These are phyloP conservation scores for Backusella macrospora DNA, from an alignment of 192 early-diverging fungal species.

Conservation along the genomic window DNA sequence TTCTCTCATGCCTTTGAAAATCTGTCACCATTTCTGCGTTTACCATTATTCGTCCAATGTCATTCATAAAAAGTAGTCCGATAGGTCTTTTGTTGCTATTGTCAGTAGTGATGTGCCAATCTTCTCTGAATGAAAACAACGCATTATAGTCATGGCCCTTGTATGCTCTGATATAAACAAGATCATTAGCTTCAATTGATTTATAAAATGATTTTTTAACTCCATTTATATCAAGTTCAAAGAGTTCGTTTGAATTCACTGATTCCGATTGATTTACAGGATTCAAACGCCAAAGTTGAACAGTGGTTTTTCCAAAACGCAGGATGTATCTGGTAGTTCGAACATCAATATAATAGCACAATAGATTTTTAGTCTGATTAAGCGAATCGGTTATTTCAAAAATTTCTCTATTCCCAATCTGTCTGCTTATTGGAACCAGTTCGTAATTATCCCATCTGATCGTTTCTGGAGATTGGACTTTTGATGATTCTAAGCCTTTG, in stretches of 20 bases:
- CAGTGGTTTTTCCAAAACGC: background rate
- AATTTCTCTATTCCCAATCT: background rate
- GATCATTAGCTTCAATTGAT: background rate
- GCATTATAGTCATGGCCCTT: conserved; percentile 6
- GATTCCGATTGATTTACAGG: background rate
- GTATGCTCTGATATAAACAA: conserved; percentile 14
- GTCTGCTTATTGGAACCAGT: background rate
- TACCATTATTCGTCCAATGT: background rate
- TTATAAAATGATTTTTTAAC: background rate
- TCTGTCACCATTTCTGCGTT: background rate
- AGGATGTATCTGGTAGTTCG: background rate
- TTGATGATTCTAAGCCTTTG: background rate
- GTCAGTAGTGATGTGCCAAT: background rate
- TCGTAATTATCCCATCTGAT: background rate
- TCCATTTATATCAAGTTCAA: background rate
- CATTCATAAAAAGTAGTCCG: background rate
- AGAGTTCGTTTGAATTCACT: background rate
- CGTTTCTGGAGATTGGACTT: background rate
- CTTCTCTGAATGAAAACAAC: background rate
- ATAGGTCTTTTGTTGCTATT: background rate
- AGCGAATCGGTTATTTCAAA: background rate
- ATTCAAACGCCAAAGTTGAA: background rate
- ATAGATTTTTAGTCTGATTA: background rate
- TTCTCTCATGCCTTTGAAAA: background rate
- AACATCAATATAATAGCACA: background rate